A percentile compares a stretch with the other conserved stretches of the same genome.
phyloP scores from a whole-genome alignment of 495 filamentous ascomycete genomes.

The Thozetella sp. region DNA sequence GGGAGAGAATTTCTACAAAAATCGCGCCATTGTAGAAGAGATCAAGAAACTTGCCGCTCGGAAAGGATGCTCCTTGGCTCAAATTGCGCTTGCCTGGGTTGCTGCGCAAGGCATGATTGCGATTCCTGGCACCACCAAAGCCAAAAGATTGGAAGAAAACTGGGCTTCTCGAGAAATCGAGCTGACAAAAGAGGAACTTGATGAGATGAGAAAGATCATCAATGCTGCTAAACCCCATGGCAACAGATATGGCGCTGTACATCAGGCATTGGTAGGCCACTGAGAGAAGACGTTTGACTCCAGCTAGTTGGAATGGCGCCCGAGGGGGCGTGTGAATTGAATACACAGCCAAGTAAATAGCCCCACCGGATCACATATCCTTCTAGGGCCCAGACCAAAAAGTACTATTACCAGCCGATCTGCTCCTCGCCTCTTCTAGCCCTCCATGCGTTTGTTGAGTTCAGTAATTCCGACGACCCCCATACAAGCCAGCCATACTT shows the following conservation, averaged over 20 bases:
- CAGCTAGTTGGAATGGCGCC: neutral
- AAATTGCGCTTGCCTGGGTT: conserved; percentile 50
- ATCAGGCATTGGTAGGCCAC: neutral
- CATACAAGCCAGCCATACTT: conserved; percentile 1
- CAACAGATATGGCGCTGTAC: neutral
- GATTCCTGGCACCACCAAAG: conserved; percentile 52
- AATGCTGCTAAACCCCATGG: neutral
- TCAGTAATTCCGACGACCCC: neutral
- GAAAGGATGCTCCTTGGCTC: conserved; percentile 38
- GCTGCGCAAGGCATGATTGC: conserved; percentile 47
- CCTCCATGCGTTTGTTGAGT: neutral
- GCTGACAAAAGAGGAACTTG: neutral
- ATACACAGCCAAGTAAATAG: neutral
- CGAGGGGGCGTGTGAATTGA: neutral
- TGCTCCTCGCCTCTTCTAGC: neutral
- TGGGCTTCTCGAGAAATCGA: neutral
- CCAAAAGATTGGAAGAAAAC: conserved; percentile 38
- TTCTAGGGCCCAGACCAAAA: neutral
- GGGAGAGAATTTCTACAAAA: conserved; percentile 53
- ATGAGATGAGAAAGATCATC: neutral
- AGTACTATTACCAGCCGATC: neutral
- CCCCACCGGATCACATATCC: neutral
- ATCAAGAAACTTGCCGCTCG: conserved; percentile 39
- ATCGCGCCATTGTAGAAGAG: conserved; percentile 42
- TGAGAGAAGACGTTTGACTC: neutral